Conservation (phyloP, 495 filamentous ascomycete species). For the Hypoxylon fragiforme region DNA sequence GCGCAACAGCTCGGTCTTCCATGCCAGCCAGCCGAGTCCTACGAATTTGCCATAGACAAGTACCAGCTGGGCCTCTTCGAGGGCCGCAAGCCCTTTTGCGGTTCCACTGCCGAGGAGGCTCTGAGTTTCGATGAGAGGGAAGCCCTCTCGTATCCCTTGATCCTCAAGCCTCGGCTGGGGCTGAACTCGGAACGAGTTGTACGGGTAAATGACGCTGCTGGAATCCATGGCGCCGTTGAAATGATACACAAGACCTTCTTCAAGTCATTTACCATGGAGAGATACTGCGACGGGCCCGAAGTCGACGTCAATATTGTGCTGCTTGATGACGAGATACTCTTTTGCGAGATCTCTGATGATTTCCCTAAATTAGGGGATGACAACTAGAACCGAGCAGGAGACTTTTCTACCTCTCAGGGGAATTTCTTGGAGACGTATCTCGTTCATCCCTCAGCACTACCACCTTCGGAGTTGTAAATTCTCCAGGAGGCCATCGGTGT, state of each 20-base stretch:
- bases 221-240: slow-evolving; percentile 39
- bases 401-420: slow-evolving; percentile 27
- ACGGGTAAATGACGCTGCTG: slow-evolving; percentile 37
- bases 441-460: slow-evolving; percentile 46
- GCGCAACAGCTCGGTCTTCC: slow-evolving; percentile 41
- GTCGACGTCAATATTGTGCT: slow-evolving; percentile 58
- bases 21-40: slow-evolving; percentile 40
- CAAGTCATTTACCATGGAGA: slow-evolving; percentile 31
- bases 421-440: slow-evolving; percentile 46
- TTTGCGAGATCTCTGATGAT: slow-evolving; percentile 56
- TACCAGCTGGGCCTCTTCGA: slow-evolving; percentile 45
- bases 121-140: slow-evolving; percentile 7
- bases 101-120: slow-evolving; percentile 25
- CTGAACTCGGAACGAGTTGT: slow-evolving; percentile 49
- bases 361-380: slow-evolving; percentile 52
- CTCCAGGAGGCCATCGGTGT: slow-evolving; percentile 34
- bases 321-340: slow-evolving; percentile 52
- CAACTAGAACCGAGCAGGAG: slow-evolving; percentile 18
- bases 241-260: slow-evolving; percentile 27
- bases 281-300: slow-evolving; percentile 49
- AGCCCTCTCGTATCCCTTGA: slow-evolving; percentile 42
- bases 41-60: slow-evolving; percentile 49
- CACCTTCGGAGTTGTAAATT: slow-evolving; percentile 37
- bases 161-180: slow-evolving; percentile 52
- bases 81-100: slow-evolving; percentile 28